phyloP scores from a whole-genome alignment of 169 alveolate genomes.

The Plasmodium sp. region DNA sequence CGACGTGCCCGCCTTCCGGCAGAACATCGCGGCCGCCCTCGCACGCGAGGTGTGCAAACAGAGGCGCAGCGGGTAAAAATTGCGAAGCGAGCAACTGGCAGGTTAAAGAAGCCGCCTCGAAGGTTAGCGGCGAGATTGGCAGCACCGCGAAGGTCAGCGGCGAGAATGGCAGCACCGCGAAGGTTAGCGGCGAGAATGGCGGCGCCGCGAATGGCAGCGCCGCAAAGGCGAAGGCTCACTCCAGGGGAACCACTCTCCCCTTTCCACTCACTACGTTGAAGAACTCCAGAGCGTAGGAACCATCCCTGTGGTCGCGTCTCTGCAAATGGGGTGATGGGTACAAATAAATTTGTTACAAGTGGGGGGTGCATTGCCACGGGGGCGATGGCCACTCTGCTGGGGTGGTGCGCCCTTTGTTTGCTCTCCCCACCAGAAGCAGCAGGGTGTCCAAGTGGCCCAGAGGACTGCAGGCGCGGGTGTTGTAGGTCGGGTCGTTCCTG shows the following conservation, averaged over 20 bases:
- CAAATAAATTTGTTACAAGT: background rate
- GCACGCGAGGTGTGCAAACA: background rate
- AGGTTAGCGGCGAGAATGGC: too few relatives aligned
- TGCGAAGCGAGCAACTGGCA: background rate
- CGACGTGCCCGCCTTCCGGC: slow-evolving; percentile 5
- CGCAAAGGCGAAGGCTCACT: background rate
- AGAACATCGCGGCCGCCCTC: slow-evolving; percentile 13
- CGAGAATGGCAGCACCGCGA: too few relatives aligned
- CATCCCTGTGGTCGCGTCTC: background rate
- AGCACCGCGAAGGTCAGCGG: too few relatives aligned
- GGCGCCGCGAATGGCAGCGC: background rate
- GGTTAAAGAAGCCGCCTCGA: background rate
- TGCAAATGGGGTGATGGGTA: background rate
- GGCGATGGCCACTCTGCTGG: background rate
- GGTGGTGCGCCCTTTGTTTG: background rate
- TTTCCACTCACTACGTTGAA: slow-evolving; percentile 40
- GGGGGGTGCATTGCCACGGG: background rate
- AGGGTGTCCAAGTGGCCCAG: slow-evolving; percentile 63
- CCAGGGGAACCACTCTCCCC: slow-evolving; percentile 19
- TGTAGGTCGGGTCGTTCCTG: background rate
- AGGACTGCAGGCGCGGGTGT: slow-evolving; percentile 42
- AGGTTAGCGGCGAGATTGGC: too few relatives aligned
- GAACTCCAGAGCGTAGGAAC: slow-evolving; percentile 26
- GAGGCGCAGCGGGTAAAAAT: background rate
- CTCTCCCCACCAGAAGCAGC: background rate